phyloP scores from a whole-genome alignment of 768 basidiomycete species.

The Leucosporidium scottii region DNA sequence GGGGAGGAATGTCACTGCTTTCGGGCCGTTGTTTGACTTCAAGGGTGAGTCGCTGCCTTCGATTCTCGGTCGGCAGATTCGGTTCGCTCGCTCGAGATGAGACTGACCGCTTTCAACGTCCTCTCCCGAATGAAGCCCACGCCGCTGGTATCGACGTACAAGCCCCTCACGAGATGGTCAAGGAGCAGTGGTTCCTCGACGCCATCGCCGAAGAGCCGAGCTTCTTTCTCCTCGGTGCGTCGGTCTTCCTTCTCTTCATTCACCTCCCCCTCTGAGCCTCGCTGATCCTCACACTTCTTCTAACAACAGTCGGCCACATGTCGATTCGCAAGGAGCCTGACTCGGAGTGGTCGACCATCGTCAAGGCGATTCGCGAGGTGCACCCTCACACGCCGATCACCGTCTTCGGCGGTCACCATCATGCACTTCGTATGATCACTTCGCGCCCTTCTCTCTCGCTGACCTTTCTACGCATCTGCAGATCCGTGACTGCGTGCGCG shows the following conservation, averaged over 20 bases:
- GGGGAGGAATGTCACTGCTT: constrained; percentile 67
- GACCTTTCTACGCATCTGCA: constrained; percentile 45
- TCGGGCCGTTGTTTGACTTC: constrained; percentile 75
- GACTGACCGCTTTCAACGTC: too few species aligned
- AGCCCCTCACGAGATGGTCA: constrained; percentile 63
- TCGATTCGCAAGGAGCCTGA: constrained; percentile 56
- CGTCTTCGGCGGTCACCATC: constrained; percentile 62
- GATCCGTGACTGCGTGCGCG: constrained; percentile 68
- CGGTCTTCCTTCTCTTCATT: background rate
- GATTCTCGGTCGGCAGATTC: background rate
- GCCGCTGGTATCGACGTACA: constrained; percentile 68
- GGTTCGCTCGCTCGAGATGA: background rate
- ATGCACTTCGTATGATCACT: constrained; percentile 10
- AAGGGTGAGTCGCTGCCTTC: constrained; percentile 44
- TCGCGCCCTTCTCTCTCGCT: constrained; percentile 49
- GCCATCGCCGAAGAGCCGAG: constrained; percentile 76
- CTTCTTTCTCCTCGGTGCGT: constrained; percentile 69
- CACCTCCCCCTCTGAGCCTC: background rate
- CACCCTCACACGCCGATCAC: constrained; percentile 72
- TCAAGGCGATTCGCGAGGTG: constrained; percentile 62
- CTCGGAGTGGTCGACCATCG: constrained; percentile 59
- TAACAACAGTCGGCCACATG: constrained; percentile 54
- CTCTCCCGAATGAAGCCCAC: constrained; percentile 44
- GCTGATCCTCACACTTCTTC: background rate
- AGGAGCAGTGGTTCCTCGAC: constrained; percentile 71